phyloP scores from a whole-genome alignment of 768 basidiomycete genomes.

The Boletus edulis region DNA sequence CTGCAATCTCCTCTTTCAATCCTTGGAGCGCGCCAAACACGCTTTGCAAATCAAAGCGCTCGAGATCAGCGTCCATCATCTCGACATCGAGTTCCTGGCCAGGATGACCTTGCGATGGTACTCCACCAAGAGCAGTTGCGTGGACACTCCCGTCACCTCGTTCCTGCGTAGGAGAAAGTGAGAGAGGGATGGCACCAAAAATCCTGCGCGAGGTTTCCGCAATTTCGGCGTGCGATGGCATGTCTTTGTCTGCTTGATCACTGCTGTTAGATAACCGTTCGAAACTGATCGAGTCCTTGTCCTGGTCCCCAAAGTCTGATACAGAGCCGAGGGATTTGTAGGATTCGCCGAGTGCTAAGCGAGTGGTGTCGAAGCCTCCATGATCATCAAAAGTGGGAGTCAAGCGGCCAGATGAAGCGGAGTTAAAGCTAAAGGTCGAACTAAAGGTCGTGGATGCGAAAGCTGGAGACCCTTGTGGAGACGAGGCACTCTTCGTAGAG shows the following conservation, averaged over 20 bases:
- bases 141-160: neutral
- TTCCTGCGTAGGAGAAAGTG: slow-evolving; percentile 19
- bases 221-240: slow-evolving; percentile 52
- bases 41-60: slow-evolving; percentile 58
- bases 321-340: slow-evolving; percentile 58
- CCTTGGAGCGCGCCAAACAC: slow-evolving; percentile 62
- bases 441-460: slow-evolving; percentile 20
- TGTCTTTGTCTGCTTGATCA: slow-evolving; percentile 22
- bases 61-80: slow-evolving; percentile 38
- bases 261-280: slow-evolving; percentile 5
- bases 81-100: slow-evolving; percentile 23
- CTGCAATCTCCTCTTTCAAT: slow-evolving; percentile 73
- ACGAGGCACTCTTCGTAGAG: slow-evolving; percentile 1
- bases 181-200: slow-evolving; percentile 37
- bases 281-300: slow-evolving; percentile 29
- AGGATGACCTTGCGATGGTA: slow-evolving; percentile 28
- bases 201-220: slow-evolving; percentile 46
- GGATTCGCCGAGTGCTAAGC: slow-evolving; percentile 21
- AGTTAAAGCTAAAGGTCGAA: slow-evolving; percentile 29
- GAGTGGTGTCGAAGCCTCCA: slow-evolving; percentile 13
- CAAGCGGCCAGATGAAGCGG: slow-evolving; percentile 19
- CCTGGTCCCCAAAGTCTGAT: slow-evolving; percentile 55
- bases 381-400: slow-evolving; percentile 26
- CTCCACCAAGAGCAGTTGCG: slow-evolving; percentile 2
- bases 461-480: slow-evolving; percentile 1